Percentiles rank a stretch among this genome's conserved stretches.
Evolutionary conservation across 1,284 basidiomycete species (phyloP).

Genomic region (Pseudozyma thailandica): DNA sequence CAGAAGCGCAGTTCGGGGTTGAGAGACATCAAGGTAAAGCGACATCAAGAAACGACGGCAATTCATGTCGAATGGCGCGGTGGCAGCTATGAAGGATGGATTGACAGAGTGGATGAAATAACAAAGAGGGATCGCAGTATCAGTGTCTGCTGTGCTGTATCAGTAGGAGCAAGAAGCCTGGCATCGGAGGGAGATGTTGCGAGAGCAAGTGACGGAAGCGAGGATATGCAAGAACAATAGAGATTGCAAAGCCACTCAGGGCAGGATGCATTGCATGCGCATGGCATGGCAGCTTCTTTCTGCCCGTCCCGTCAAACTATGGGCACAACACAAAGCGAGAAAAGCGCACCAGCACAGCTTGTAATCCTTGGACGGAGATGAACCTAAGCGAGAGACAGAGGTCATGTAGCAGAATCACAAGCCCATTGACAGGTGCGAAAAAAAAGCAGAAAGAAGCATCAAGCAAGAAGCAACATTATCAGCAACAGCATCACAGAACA

Average conservation of each 20-base stretch:
- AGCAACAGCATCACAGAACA: neutral
- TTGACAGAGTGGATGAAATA: too few relatives aligned
- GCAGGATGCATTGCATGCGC: conserved; percentile 1
- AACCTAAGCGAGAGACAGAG: neutral
- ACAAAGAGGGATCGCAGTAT: too few relatives aligned
- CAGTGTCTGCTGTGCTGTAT: too few relatives aligned
- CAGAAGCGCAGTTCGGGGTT: conserved; percentile 1
- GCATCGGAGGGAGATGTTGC: neutral
- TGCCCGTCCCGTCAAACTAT: too few relatives aligned
- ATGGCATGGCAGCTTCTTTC: neutral
- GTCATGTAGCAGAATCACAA: neutral
- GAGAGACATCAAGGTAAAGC: neutral
- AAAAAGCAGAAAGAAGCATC: neutral
- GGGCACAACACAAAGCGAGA: too few relatives aligned
- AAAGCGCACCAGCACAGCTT: too few relatives aligned
- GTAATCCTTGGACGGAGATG: too few relatives aligned
- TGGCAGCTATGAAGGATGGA: too few relatives aligned
- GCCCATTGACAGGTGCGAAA: neutral
- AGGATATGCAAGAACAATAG: neutral
- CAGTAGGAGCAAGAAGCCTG: too few relatives aligned
- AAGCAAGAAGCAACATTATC: neutral
- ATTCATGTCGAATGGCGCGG: too few relatives aligned
- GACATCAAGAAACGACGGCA: neutral
- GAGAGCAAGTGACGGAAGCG: neutral
- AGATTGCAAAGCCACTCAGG: neutral